A percentile compares a stretch with the other conserved stretches of the same genome.
These are phyloP conservation scores for Pseudonectria foliicola DNA, from an alignment of 2,329 filamentous ascomycete genomes.

Conservation along the genomic window DNA sequence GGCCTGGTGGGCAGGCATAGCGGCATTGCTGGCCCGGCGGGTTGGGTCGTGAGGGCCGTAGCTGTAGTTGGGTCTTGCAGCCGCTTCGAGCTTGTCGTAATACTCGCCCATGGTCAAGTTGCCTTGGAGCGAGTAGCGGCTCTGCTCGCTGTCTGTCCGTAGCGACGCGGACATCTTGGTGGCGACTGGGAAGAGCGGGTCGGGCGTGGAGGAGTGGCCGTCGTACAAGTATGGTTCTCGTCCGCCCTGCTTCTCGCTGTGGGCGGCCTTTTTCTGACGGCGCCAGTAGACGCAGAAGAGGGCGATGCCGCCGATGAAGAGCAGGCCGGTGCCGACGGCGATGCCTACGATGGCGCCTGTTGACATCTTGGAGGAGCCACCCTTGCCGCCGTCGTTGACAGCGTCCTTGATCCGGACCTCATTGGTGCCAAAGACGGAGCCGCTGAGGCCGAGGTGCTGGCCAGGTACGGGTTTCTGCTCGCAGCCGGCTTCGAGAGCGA, in stretches of 20 bases:
- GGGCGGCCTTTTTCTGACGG: constrained; percentile 30
- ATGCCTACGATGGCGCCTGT: constrained; percentile 49
- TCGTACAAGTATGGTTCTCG: constrained; percentile 6
- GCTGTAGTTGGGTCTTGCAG: constrained; percentile 19
- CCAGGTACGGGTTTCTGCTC: constrained; percentile 36
- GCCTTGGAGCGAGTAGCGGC: constrained; percentile 14
- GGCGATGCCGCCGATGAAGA: constrained; percentile 33
- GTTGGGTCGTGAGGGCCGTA: constrained; percentile 19
- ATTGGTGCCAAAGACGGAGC: constrained; percentile 32
- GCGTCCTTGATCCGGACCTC: constrained; percentile 35
- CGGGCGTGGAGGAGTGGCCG: constrained; percentile 11
- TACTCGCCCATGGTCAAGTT: constrained; percentile 31
- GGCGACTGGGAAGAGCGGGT: constrained; percentile 13
- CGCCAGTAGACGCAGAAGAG: constrained; percentile 44
- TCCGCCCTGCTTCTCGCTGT: constrained; percentile 18
- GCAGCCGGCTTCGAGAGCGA: constrained; percentile 41
- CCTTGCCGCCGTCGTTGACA: constrained; percentile 16
- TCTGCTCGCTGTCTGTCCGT: constrained; percentile 13
- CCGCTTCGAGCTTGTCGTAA: constrained; percentile 32
- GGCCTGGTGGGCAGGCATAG: constrained; percentile 41
- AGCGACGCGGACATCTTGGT: constrained; percentile 21
- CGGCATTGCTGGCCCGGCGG: constrained; percentile 19
- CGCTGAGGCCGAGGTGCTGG: constrained; percentile 31
- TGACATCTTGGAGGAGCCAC: constrained; percentile 28
- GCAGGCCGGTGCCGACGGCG: constrained; percentile 36